Base-by-base conservation (phyloP, 225 moss, liverwort and hornwort genomes). In the Sphagnum contortum region DNA sequence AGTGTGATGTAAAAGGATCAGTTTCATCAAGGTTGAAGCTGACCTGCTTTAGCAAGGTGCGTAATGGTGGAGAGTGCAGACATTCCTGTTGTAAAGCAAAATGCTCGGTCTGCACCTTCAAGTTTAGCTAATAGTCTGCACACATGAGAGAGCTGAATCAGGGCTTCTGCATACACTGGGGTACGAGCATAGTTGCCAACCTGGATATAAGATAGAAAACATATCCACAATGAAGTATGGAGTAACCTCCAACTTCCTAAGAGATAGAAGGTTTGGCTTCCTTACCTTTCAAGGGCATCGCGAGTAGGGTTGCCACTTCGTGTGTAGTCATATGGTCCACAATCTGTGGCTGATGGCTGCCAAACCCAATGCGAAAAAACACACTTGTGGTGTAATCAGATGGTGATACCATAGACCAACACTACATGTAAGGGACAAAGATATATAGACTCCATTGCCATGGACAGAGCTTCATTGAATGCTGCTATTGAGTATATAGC, bases 231-330 rank as follows among this genome's bases (percentile, higher is more conserved):
- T 29, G 29, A 29, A 29, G 44, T 60, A 4, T 46, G 4, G 2
- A 44, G 60, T 10, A 58, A 58, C 57, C 6, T 11, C 12, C 57
- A 58, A 10, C 58, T 6, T 13, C 7, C 14, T 5, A 29, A 29
- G 29, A 29, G 29, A 6, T 5, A 12, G 53, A 62, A 44, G 44
- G 61, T 54, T 55, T 73, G 54, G 54, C 55, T 59, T 59, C 64
- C 92, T 73, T 69, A 80, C 91, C 76, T 79, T 82, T 95, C 91
- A 64, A 95, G 81, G 52, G 80, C 73, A 75, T 89, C 84, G 53
- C 94, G 84, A 8, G 94, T 95, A 44, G 94, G 94, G 70, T 95
- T 95, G 12, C 94, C 94, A 67, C 94, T 95, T 68, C 94, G 85
- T 9, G 94, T 95, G 52, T 95, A 95, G 75, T 95, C 94, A 71